Base-by-base conservation (phyloP, 2,329 filamentous ascomycete species). In the Tolypocladium guangdongense region DNA sequence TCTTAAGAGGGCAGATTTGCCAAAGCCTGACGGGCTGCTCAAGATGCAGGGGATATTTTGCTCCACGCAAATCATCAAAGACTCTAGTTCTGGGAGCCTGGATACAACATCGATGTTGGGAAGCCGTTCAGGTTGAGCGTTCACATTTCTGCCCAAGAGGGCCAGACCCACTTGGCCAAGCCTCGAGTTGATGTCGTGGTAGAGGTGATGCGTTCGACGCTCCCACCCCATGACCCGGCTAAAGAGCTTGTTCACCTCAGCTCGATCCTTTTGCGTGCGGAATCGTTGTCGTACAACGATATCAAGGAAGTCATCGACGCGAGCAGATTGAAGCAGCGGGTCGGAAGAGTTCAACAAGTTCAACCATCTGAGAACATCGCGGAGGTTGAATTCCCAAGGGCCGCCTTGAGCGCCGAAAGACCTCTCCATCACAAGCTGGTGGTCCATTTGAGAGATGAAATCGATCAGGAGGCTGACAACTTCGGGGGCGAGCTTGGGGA, bases 311-410 rank as follows among this genome's bases (percentile, higher is more conserved):
- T 95, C 87, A 49, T 81, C 77, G 8, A 82, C 77, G 35, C 73
- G 73, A 2, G 81, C 81, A 30, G 79, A 78, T 30, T 77, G 71
- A 20, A 91, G 73, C 16, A 90, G 71, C 5, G 82, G 75, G 45
- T 84, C 76, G 1, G 76, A 66, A 7, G 69, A 67, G 53, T 64
- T 68, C 20, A 73, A 55, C 16, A 97, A 71, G 59, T 87, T 81
- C 49, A 96, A 73, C 92, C 92, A 97, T 56, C 92, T 81, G 53
- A 93, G 81, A 3, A 90, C 88, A 67, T 97, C 92, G 67, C 90
- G 86, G 58, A 99, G 73, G 63, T 96, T 99, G 66, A 96, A 93
- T 64, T 96, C 93, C 93, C 90, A 99, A 1, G 95, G 93, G 7
- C 86, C 88, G 16, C 83, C 83, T 59, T 83, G 79, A 1, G 75